Conservation (phyloP, 2,329 filamentous ascomycete genomes). For the Talaromyces sp. region DNA sequence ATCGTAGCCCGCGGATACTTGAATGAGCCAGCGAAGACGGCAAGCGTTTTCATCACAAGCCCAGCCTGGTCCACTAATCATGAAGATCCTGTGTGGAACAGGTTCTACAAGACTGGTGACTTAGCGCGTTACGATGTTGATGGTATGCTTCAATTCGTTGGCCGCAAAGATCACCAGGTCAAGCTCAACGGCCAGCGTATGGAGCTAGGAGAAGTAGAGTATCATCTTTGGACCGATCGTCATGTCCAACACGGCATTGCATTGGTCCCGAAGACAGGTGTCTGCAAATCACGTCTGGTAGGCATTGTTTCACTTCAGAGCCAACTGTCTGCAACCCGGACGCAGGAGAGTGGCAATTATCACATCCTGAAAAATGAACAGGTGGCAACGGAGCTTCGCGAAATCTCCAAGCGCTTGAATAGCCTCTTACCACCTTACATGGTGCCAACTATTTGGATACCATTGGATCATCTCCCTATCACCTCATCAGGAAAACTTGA, state of each 20-base stretch:
- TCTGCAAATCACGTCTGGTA: not conserved
- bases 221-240: conserved; percentile 36
- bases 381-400: not conserved
- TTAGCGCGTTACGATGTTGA: conserved; percentile 33
- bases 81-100: conserved; percentile 24
- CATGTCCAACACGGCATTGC: conserved; percentile 18
- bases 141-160: conserved; percentile 31
- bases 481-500: conserved; percentile 6
- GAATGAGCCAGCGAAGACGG: conserved; percentile 37
- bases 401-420: not conserved
- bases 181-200: conserved; percentile 43
- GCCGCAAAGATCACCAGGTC: conserved; percentile 37
- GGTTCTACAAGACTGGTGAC: conserved; percentile 37
- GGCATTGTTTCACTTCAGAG: not conserved
- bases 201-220: conserved; percentile 41
- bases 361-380: not conserved
- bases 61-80: conserved; percentile 33
- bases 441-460: conserved; percentile 12
- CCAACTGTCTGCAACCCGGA: not conserved
- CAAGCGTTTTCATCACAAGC: conserved; percentile 34
- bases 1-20: conserved; percentile 45
- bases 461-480: not conserved
- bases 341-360: not conserved
- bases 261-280: not conserved
- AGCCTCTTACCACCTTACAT: conserved; percentile 3